Percentiles rank a stretch among this genome's conserved stretches.
Conservation (phyloP, 169 alveolate genomes). For the Plasmodium inui region DNA sequence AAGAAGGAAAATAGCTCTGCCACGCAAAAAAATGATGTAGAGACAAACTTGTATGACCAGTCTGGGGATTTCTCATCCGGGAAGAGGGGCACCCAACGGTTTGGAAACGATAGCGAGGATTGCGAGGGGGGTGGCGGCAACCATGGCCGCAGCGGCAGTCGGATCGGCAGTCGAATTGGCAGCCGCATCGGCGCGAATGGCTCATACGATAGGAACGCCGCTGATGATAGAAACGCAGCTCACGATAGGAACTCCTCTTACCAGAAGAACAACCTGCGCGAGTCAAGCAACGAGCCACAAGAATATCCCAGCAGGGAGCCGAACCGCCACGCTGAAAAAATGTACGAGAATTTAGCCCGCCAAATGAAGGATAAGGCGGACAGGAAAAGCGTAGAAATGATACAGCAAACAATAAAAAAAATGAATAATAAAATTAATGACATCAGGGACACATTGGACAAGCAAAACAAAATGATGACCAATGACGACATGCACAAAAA, state of each 20-base stretch:
- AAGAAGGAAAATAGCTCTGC: constrained; percentile 10
- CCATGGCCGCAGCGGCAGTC: not conserved
- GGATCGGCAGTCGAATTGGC: not conserved
- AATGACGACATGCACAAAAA: constrained; percentile 28
- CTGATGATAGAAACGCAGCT: not conserved
- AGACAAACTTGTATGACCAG: constrained; percentile 16
- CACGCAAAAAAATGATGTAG: constrained; percentile 20
- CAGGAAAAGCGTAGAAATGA: constrained; percentile 55
- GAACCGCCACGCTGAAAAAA: constrained; percentile 31
- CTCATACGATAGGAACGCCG: not conserved
- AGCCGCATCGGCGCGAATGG: not conserved
- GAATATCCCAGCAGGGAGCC: constrained; percentile 4
- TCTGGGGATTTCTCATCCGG: not conserved
- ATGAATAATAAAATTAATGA: constrained; percentile 57
- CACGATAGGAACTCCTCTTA: not conserved
- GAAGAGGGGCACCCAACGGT: constrained; percentile 33
- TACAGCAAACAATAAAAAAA: constrained; percentile 69
- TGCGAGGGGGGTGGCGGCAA: not conserved
- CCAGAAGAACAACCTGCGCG: not conserved
- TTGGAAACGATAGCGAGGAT: constrained; percentile 5
- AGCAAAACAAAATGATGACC: constrained; percentile 30
- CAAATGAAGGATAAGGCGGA: constrained; percentile 63
- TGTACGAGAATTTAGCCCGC: constrained; percentile 33
- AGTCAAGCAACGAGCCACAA: not conserved
- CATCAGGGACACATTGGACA: constrained; percentile 27